These are phyloP conservation scores for Solanum sparsipilum DNA, from an alignment of 257 asterid species.

Conservation along the genomic window DNA sequence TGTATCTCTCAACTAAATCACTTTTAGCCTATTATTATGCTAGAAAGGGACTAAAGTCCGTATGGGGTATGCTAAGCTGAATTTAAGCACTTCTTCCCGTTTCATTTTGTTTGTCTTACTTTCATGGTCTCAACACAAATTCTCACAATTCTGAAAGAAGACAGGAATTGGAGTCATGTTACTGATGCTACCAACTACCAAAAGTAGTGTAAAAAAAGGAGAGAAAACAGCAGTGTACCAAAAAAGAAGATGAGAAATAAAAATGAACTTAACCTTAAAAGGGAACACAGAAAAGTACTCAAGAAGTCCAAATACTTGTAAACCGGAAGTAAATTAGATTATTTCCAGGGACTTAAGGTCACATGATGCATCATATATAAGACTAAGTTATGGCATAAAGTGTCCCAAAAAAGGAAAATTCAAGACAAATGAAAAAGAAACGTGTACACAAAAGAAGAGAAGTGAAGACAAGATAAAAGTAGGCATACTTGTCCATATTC, in stretches of 20 bases:
- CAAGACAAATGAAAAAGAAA: neutral
- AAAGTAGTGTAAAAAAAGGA: neutral
- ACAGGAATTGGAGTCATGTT: neutral
- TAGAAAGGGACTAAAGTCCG: neutral
- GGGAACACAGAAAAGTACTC: neutral
- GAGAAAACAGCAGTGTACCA: neutral
- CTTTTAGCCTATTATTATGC: neutral
- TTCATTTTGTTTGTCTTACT: neutral
- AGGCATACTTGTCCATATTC: conserved; percentile 52
- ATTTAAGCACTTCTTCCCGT: neutral
- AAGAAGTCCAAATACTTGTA: neutral
- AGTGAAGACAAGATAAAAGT: neutral
- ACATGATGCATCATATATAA: neutral
- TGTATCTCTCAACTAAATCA: neutral
- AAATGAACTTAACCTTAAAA: neutral
- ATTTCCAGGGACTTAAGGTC: neutral
- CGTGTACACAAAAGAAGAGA: neutral
- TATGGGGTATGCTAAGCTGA: neutral
- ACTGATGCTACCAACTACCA: neutral
- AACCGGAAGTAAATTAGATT: neutral
- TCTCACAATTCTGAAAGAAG: neutral
- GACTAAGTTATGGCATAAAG: neutral
- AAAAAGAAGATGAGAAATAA: neutral
- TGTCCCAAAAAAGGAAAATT: neutral
- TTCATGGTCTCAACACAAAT: neutral